Conservation (phyloP, 192 early-diverging fungal species). For the Backusella psychrophila region DNA sequence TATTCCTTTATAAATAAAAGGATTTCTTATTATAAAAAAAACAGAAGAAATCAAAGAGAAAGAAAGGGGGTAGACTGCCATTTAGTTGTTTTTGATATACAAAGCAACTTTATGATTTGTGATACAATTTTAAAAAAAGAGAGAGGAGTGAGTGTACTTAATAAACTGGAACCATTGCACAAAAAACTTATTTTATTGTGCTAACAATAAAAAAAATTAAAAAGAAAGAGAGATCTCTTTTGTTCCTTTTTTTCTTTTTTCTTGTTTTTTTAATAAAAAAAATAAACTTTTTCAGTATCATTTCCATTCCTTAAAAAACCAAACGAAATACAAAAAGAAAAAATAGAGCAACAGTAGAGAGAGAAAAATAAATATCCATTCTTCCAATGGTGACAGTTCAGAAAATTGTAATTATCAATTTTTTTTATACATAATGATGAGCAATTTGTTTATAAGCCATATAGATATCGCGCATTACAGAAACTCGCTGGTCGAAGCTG, state of each 20-base stretch:
- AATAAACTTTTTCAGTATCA: too few relatives aligned
- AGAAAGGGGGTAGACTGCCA: neutral
- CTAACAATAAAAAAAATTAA: neutral
- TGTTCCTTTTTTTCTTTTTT: too few relatives aligned
- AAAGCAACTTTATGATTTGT: neutral
- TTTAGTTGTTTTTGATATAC: neutral
- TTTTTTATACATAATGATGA: neutral
- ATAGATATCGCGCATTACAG: conserved; percentile 29
- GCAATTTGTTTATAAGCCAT: neutral
- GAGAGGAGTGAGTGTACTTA: neutral
- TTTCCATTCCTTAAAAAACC: too few relatives aligned
- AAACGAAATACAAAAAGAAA: too few relatives aligned
- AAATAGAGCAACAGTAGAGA: too few relatives aligned
- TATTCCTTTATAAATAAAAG: neutral
- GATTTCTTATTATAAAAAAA: neutral
- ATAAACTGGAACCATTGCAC: neutral
- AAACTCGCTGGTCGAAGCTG: conserved; percentile 36
- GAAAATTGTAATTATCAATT: neutral
- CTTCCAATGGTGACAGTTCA: neutral
- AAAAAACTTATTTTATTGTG: neutral
- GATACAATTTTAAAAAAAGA: neutral
- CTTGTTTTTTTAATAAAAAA: too few relatives aligned
- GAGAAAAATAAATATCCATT: too few relatives aligned
- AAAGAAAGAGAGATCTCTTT: neutral
- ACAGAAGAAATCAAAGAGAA: neutral